Evolutionary conservation across 2,329 filamentous ascomycete species (phyloP).

Genomic region (Ciborinia camelliae): DNA sequence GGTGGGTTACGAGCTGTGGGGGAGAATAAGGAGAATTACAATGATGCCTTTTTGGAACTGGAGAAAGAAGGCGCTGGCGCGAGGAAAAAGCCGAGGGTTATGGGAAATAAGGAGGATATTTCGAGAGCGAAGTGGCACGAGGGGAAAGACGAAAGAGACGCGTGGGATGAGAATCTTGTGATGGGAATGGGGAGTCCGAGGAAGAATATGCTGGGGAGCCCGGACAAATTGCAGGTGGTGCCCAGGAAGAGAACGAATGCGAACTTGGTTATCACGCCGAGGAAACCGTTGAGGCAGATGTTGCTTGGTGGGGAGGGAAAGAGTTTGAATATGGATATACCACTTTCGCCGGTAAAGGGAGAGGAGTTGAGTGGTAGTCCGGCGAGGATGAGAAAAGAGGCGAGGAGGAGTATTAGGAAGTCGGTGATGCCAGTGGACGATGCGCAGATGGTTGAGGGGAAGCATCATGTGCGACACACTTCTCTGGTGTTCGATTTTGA

Average conservation of each 20-base stretch:
- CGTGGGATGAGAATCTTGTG: not conserved
- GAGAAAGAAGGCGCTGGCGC: slow-evolving; percentile 36
- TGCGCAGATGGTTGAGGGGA: not conserved
- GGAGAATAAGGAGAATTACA: slow-evolving; percentile 29
- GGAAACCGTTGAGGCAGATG: slow-evolving; percentile 30
- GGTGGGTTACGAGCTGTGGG: slow-evolving; percentile 13
- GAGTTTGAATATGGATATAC: not conserved
- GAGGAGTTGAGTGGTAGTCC: slow-evolving; percentile 15
- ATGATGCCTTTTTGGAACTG: slow-evolving; percentile 37
- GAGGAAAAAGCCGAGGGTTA: slow-evolving; percentile 39
- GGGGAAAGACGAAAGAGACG: slow-evolving; percentile 6
- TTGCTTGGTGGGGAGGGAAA: slow-evolving; percentile 15
- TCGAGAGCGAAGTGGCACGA: slow-evolving; percentile 36
- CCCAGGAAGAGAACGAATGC: slow-evolving; percentile 37
- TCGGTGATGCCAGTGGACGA: slow-evolving; percentile 15
- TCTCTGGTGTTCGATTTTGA: slow-evolving; percentile 12
- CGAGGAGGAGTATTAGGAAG: slow-evolving; percentile 27
- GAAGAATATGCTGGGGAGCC: slow-evolving; percentile 23
- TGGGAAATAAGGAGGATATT: slow-evolving; percentile 36
- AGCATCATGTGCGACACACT: not conserved
- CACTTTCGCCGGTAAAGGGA: not conserved
- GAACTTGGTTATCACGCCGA: slow-evolving; percentile 36
- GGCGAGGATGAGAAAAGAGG: slow-evolving; percentile 28
- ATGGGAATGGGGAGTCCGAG: slow-evolving; percentile 19
- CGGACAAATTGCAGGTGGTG: slow-evolving; percentile 17